Base-by-base conservation (phyloP, 1,284 basidiomycete species). In the Puccinia triticina region DNA sequence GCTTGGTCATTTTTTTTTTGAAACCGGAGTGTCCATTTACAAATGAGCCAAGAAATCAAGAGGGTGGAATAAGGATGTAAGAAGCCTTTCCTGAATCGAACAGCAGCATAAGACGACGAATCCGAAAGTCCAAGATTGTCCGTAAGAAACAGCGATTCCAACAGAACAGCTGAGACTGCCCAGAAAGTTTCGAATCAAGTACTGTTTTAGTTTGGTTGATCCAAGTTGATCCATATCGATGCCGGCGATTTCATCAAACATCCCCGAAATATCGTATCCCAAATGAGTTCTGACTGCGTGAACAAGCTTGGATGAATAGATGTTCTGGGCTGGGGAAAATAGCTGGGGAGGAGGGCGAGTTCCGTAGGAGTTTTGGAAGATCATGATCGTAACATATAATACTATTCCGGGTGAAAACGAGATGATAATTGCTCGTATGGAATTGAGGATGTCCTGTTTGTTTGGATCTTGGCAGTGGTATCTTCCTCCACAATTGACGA, bases 151-250 rank as follows among this genome's bases (percentile, higher is more conserved):
- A 12, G 67, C 46, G 67, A 69, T 46, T 8, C 50, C 78, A 1
- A 73, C 69, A 11, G 67, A 72, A 23, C 37, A 71, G 34, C 78
- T 80, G n/a, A 72, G 43, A 46, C 69, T 72, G 37, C 78, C 67
- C 53, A 80, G 26, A 1, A 80, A 26, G 32, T 69, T 53, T 80
- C 69, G 66, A n/a, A 80, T 73, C 21, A 80, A 61, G 53, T 29
- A 7, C 29, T 61, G 78, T 73, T 80, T 80, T 3, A 80, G 40
- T 61, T 73, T 40, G n/a, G 29, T 53, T 61, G 78, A 80, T 21
- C 78, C 78, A 32, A 80, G 43, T 64, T 72, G 78, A 37, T 80
- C 78, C 78, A 80, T 80, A 80, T 80, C 78, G 29, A 80, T 80
- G 14, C 78, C 78, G 12, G 73, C 50, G 0, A 67, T 46, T 18